phyloP scores from a whole-genome alignment of 805 yeast species.

The Candida hungchunana region DNA sequence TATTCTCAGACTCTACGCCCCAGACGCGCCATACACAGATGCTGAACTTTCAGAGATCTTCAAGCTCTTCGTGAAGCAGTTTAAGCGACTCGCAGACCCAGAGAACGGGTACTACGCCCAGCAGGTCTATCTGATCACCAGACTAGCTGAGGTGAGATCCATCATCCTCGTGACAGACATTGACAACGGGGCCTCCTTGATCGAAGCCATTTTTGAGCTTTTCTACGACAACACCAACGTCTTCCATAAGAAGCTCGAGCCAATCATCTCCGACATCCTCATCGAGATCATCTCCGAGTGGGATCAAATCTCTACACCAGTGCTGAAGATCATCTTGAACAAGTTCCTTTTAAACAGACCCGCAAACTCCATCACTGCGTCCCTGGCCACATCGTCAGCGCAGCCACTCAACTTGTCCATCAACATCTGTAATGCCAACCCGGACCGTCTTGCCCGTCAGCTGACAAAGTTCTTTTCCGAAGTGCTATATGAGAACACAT shows the following conservation, averaged over 20 bases:
- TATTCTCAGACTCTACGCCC: constrained; percentile 73
- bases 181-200: constrained; percentile 52
- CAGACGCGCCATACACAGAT: constrained; percentile 83
- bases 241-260: constrained; percentile 52
- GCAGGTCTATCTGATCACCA: constrained; percentile 59
- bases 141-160: constrained; percentile 71
- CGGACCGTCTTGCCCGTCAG: constrained; percentile 70
- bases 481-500: constrained; percentile 47
- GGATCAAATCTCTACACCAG: constrained; percentile 55
- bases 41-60: constrained; percentile 60
- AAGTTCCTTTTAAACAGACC: constrained; percentile 41
- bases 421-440: constrained; percentile 61
- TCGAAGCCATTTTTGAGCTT: constrained; percentile 51
- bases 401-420: constrained; percentile 65
- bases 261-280: constrained; percentile 64
- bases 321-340: constrained; percentile 60
- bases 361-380: constrained; percentile 15
- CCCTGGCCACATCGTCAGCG: constrained; percentile 16
- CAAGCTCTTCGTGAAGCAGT: constrained; percentile 59
- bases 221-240: constrained; percentile 53
- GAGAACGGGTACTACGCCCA: constrained; percentile 60
- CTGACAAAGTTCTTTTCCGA: constrained; percentile 80
- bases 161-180: constrained; percentile 72
- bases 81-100: constrained; percentile 48
- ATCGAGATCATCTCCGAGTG: constrained; percentile 72